Evolutionary conservation across 192 early-diverging fungal species (phyloP).

Genomic region (Piromyces finnis): DNA sequence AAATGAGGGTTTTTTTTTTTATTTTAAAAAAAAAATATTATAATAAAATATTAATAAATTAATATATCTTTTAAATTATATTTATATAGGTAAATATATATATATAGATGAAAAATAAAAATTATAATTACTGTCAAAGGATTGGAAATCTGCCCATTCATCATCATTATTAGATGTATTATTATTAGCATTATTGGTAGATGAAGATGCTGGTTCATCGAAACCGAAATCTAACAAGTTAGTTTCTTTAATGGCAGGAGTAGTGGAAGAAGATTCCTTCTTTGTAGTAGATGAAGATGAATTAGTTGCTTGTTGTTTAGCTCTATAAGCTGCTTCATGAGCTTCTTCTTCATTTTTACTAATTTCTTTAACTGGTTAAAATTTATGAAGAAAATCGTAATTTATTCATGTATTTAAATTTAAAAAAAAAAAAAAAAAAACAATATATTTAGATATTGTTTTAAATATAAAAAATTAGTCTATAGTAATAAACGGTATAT

Average conservation of each 20-base stretch:
- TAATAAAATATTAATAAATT: too few relatives aligned
- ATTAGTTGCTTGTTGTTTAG: slow-evolving; percentile 9
- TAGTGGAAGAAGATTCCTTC: not conserved
- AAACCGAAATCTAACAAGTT: slow-evolving; percentile 46
- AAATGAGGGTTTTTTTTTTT: too few relatives aligned
- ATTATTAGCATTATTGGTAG: slow-evolving; percentile 1
- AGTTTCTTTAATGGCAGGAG: slow-evolving; percentile 15
- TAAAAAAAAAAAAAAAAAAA: too few relatives aligned
- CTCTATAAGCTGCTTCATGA: slow-evolving; percentile 5
- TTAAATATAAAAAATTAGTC: too few relatives aligned
- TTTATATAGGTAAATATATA: too few relatives aligned
- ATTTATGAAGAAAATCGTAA: too few relatives aligned
- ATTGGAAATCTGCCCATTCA: slow-evolving; percentile 67
- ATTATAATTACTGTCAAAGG: slow-evolving; percentile 4
- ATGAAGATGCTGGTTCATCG: slow-evolving; percentile 14
- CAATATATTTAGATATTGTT: too few relatives aligned
- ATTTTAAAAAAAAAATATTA: too few relatives aligned
- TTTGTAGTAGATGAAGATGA: not conserved
- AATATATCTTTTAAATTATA: too few relatives aligned
- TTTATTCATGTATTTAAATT: not conserved
- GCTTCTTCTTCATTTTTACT: slow-evolving; percentile 14
- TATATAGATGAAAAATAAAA: not conserved
- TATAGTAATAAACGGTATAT: too few relatives aligned
- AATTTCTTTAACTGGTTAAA: slow-evolving; percentile 2
- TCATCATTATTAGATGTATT: slow-evolving; percentile 24